A percentile compares a stretch with the other conserved stretches of the same genome.
Evolutionary conservation across 1,284 basidiomycete genomes (phyloP).

Genomic region (Peniophora sp.): DNA sequence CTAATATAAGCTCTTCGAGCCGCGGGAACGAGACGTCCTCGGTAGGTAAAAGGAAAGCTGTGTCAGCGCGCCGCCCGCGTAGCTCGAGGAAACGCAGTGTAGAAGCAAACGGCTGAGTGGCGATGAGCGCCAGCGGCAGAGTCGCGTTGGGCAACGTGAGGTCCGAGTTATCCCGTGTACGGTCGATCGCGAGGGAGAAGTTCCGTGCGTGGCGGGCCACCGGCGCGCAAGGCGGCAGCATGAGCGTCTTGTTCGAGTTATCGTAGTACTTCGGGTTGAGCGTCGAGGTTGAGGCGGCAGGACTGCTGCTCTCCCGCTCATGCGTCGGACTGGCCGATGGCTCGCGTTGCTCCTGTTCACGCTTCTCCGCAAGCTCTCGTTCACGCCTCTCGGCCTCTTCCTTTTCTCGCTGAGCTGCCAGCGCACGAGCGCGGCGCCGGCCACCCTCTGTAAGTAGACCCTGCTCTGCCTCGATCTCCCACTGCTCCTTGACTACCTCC

Average conservation of each 20-base stretch:
- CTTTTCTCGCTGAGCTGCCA: conserved; percentile 28
- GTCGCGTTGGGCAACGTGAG: conserved; percentile 58
- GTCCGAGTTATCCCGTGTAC: conserved; percentile 27
- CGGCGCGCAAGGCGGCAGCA: conserved; percentile 54
- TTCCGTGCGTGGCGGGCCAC: conserved; percentile 42
- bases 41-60: conserved; percentile 47
- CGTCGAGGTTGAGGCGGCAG: conserved; percentile 18
- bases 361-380: too few species aligned
- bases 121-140: conserved; percentile 55
- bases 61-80: conserved; percentile 57
- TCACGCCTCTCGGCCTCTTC: conserved; percentile 3
- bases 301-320: not conserved
- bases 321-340: not conserved
- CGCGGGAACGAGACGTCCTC: conserved; percentile 39
- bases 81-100: conserved; percentile 55
- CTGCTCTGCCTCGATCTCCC: conserved; percentile 73
- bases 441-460: conserved; percentile 67
- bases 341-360: too few species aligned
- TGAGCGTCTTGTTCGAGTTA: conserved; percentile 44
- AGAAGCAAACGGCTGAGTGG: conserved; percentile 50
- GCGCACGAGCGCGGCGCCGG: conserved; percentile 52
- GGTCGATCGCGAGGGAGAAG: conserved; percentile 40
- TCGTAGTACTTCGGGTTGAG: conserved; percentile 54
- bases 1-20: conserved; percentile 64
- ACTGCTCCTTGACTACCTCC: conserved; percentile 51